Conservation (phyloP, 2,329 filamentous ascomycete species). For the Sporothrix pseudoabietina region DNA sequence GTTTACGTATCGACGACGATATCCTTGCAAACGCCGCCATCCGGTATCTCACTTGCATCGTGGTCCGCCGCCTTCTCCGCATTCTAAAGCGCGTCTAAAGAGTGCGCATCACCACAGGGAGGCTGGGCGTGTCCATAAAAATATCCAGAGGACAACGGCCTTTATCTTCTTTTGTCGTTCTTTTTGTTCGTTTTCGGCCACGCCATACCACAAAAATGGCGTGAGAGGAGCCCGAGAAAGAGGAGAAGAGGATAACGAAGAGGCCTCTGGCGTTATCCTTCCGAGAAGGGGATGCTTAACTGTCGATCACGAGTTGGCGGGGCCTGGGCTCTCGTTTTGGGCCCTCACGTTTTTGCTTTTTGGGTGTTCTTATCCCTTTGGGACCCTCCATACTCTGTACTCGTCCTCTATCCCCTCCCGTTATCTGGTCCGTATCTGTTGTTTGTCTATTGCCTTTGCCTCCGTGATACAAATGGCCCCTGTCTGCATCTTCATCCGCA, state of each 20-base stretch:
- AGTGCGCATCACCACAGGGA: neutral
- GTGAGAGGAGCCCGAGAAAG: neutral
- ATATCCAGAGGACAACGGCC: neutral
- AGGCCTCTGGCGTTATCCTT: neutral
- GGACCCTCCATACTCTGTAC: neutral
- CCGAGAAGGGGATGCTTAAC: constrained; percentile 20
- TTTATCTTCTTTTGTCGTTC: constrained; percentile 21
- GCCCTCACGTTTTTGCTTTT: neutral
- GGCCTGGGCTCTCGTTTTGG: neutral
- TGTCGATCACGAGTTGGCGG: constrained; percentile 23
- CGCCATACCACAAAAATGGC: neutral
- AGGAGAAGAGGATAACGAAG: neutral
- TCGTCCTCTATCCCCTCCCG: neutral
- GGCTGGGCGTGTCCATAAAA: constrained; percentile 4
- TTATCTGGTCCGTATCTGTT: neutral
- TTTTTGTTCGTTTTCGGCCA: constrained; percentile 2
- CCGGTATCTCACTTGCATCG: constrained; percentile 14
- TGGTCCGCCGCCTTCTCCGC: neutral
- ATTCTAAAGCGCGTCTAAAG: neutral
- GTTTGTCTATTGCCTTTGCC: neutral
- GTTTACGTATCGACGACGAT: constrained; percentile 14
- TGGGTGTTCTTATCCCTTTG: too few species aligned
- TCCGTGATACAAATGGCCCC: constrained; percentile 12
- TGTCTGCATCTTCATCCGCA: neutral
- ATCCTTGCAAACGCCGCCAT: neutral